Percentiles rank a stretch among this genome's conserved stretches.
Conservation (phyloP, 1,284 basidiomycete species). For the Ceratobasidium sp. region DNA sequence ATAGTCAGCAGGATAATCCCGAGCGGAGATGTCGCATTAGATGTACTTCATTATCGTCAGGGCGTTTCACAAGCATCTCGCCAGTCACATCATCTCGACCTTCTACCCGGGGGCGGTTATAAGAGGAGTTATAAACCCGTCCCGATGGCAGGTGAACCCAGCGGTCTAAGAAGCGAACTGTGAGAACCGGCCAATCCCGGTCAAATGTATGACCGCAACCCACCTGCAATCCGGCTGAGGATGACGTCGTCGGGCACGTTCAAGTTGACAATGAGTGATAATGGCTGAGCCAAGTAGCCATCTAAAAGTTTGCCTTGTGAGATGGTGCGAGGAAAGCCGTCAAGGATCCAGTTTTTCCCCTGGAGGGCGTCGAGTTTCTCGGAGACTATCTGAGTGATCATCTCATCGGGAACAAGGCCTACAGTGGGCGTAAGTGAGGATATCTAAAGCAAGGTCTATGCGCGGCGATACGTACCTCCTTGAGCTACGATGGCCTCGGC, state of each 20-base stretch:
- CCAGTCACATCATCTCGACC: conserved; percentile 94
- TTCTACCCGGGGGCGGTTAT: conserved; percentile 88
- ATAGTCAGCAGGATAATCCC: conserved; percentile 34
- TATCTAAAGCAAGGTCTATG: neutral
- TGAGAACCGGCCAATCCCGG: conserved; percentile 28
- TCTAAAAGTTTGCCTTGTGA: conserved; percentile 91
- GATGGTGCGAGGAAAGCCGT: conserved; percentile 95
- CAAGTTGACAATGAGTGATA: conserved; percentile 91
- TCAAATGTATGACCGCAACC: conserved; percentile 48
- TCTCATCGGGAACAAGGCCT: conserved; percentile 78
- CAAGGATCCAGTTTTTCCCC: conserved; percentile 86
- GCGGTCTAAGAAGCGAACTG: conserved; percentile 67
- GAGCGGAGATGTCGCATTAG: conserved; percentile 4
- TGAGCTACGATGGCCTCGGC: conserved; percentile 82
- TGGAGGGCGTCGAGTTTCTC: conserved; percentile 69
- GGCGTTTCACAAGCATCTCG: conserved; percentile 87
- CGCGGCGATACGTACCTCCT: conserved; percentile 61
- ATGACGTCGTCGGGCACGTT: conserved; percentile 94
- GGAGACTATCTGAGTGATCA: conserved; percentile 80
- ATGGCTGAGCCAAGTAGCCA: conserved; percentile 73
- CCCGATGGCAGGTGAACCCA: conserved; percentile 96
- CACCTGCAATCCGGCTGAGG: conserved; percentile 83
- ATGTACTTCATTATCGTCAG: conserved; percentile 92
- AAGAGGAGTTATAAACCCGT: conserved; percentile 92
- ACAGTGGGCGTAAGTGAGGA: neutral